Conservation (phyloP, 208 protist species). For the Strigomonas culicis region DNA sequence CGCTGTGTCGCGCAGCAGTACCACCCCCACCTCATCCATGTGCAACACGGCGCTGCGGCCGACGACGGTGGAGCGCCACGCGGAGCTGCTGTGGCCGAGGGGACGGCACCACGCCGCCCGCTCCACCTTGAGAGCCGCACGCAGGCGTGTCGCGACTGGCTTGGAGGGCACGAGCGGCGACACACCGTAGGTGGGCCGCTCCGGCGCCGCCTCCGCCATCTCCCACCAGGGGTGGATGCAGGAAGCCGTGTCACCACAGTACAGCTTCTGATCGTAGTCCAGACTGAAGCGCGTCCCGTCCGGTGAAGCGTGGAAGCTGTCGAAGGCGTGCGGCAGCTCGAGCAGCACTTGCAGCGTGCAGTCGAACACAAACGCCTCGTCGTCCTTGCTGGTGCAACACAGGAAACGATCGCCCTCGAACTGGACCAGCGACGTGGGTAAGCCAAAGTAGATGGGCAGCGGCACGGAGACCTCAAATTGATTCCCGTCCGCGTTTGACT, state of each 20-base stretch:
- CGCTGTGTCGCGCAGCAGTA: no score
- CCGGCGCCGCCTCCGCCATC: conserved; percentile 13
- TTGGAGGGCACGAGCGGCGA: neutral
- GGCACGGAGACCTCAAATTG: conserved; percentile 22
- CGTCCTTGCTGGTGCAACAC: conserved; percentile 39
- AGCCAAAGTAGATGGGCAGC: conserved; percentile 44
- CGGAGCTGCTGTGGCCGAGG: conserved; percentile 42
- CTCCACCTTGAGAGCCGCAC: no score
- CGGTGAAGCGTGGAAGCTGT: conserved; percentile 55
- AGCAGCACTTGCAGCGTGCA: conserved; percentile 37
- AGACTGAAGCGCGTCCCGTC: conserved; percentile 36
- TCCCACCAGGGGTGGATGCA: conserved; percentile 33
- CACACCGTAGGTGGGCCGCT: neutral
- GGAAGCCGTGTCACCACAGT: conserved; percentile 26
- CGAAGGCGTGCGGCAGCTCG: conserved; percentile 41
- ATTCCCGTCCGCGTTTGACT: conserved; percentile 15
- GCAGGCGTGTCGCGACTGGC: no score
- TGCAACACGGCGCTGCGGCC: conserved; percentile 35
- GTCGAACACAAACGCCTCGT: conserved; percentile 49
- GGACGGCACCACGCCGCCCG: conserved; percentile 19
- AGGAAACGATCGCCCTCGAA: conserved; percentile 61
- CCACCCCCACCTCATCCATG: conserved; percentile 35
- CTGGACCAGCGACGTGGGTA: conserved; percentile 25
- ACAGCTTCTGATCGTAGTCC: conserved; percentile 35
- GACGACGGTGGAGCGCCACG: conserved; percentile 45